A percentile compares a stretch with the other conserved stretches of the same genome.
phyloP scores from a whole-genome alignment of 1,139 yeast species.

The Diutina neorugosa region DNA sequence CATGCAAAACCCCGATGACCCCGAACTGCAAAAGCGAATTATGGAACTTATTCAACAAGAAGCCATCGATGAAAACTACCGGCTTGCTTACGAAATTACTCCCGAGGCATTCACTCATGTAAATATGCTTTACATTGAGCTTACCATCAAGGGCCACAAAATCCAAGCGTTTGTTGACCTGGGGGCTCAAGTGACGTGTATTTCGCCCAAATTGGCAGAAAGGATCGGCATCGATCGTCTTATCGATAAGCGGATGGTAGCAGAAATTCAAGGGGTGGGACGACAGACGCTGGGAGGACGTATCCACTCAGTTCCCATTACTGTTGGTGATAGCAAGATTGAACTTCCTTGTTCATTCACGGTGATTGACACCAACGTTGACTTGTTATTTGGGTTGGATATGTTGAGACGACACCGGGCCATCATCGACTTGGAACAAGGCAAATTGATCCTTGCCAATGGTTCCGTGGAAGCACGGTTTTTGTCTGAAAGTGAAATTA shows the following conservation, averaged over 20 bases:
- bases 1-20: constrained; percentile 57
- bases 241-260: constrained; percentile 71
- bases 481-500: constrained; percentile 62
- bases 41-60: constrained; percentile 59
- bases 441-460: constrained; percentile 62
- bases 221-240: constrained; percentile 57
- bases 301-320: constrained; percentile 81
- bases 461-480: constrained; percentile 46
- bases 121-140: constrained; percentile 69
- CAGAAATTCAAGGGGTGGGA: constrained; percentile 89
- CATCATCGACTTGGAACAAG: constrained; percentile 56
- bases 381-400: constrained; percentile 55
- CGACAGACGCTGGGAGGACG: constrained; percentile 67
- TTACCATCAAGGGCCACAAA: constrained; percentile 65
- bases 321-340: constrained; percentile 43
- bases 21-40: constrained; percentile 57
- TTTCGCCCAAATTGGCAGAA: constrained; percentile 67
- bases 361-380: constrained; percentile 69
- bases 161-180: constrained; percentile 93
- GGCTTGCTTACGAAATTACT: constrained; percentile 70
- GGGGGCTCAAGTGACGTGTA: constrained; percentile 88
- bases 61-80: constrained; percentile 63
- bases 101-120: constrained; percentile 85
- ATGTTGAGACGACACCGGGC: constrained; percentile 88
- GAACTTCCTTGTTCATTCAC: constrained; percentile 69